phyloP scores from a whole-genome alignment of 495 filamentous ascomycete species.

The Podospora fimiseda region DNA sequence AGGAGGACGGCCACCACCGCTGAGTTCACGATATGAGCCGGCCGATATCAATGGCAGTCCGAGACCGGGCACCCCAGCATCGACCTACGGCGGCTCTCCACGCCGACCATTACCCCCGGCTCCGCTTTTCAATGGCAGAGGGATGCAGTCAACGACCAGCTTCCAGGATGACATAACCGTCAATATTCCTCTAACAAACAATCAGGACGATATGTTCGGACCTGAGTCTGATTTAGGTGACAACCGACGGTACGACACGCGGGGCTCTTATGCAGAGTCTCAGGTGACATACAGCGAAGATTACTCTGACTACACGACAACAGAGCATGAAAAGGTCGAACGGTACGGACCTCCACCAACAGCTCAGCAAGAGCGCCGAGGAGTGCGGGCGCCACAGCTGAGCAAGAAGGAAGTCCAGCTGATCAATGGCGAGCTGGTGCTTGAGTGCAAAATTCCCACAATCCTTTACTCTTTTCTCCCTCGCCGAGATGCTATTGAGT shows the following conservation, averaged over 20 bases:
- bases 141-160: conserved; percentile 25
- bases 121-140: conserved; percentile 60
- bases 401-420: conserved; percentile 89
- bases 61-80: conserved; percentile 82
- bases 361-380: conserved; percentile 74
- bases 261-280: conserved; percentile 61
- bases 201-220: conserved; percentile 72
- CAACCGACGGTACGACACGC: conserved; percentile 23
- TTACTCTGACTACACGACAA: conserved; percentile 35
- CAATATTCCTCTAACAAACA: conserved; percentile 51
- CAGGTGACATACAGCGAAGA: conserved; percentile 39
- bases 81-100: conserved; percentile 77
- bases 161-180: conserved; percentile 50
- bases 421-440: conserved; percentile 93
- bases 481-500: conserved; percentile 85
- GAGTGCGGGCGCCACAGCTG: conserved; percentile 81
- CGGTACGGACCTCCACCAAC: conserved; percentile 86
- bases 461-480: conserved; percentile 95
- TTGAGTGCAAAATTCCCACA: conserved; percentile 98
- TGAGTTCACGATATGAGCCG: conserved; percentile 69
- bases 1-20: conserved; percentile 54
- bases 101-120: conserved; percentile 85
- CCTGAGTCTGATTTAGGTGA: conserved; percentile 48
- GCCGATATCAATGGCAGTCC: conserved; percentile 84
- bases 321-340: conserved; percentile 50